Evolutionary conservation across 345 rosid species (phyloP).

Genomic region (Aquilaria yunnanensis): DNA sequence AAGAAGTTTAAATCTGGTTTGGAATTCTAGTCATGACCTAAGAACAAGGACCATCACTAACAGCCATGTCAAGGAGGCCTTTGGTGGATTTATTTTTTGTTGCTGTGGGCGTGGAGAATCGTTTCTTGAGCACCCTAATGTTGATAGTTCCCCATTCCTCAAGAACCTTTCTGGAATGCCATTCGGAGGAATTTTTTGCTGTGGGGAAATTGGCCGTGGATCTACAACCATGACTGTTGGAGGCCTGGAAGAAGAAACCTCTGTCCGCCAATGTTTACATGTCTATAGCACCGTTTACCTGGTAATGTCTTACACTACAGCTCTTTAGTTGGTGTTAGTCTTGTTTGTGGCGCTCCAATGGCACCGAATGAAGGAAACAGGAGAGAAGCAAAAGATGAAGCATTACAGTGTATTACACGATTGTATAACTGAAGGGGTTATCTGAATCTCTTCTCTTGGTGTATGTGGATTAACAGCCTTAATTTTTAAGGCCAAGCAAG

Average conservation of each 20-base stretch:
- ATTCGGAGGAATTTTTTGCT: constrained; percentile 54
- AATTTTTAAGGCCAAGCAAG: neutral
- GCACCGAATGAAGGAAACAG: too few species aligned
- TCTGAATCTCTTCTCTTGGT: neutral
- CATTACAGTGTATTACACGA: too few species aligned
- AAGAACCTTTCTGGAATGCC: constrained; percentile 65
- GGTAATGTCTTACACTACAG: constrained; percentile 33
- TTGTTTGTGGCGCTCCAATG: too few species aligned
- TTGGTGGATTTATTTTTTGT: constrained; percentile 69
- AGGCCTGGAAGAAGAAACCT: constrained; percentile 21
- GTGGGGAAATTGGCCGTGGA: constrained; percentile 64
- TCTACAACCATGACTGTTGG: constrained; percentile 7
- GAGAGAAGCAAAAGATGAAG: too few species aligned
- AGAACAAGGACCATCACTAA: neutral
- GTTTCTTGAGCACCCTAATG: constrained; percentile 35
- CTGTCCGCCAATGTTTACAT: constrained; percentile 31
- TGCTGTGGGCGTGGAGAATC: constrained; percentile 48
- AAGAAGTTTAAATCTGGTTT: constrained; percentile 32
- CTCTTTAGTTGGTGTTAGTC: constrained; percentile 8
- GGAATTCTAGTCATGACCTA: constrained; percentile 13
- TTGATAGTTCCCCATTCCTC: constrained; percentile 52
- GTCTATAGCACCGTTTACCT: constrained; percentile 63
- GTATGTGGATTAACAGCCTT: neutral
- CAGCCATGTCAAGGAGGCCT: constrained; percentile 24
- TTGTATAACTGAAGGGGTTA: too few species aligned